Evolutionary conservation across 768 basidiomycete genomes (phyloP).

Genomic region (Russula olivacea): DNA sequence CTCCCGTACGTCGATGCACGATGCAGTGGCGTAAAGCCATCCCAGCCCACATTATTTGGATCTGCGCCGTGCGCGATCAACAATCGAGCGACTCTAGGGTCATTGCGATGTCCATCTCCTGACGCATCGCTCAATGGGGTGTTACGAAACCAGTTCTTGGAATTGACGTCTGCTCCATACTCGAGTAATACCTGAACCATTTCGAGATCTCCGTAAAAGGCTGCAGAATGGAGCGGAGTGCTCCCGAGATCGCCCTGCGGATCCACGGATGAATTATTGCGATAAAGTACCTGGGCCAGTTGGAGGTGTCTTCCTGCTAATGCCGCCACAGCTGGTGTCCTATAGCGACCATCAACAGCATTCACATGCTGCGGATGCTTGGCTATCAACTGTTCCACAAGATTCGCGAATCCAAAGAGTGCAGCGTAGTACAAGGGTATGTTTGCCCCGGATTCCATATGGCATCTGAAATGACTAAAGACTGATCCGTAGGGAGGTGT

Average conservation of each 20-base stretch:
- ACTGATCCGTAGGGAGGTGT: too few relatives aligned
- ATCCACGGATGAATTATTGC: background rate
- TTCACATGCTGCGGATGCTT: too few relatives aligned
- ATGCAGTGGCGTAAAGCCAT: background rate
- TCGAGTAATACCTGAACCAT: background rate
- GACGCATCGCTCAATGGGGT: background rate
- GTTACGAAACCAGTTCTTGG: too few relatives aligned
- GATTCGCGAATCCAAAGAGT: background rate
- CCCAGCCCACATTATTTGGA: rapidly evolving
- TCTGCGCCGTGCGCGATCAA: background rate
- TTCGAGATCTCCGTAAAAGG: background rate
- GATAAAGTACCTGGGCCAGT: background rate
- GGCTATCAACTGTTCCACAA: background rate
- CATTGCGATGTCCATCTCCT: background rate
- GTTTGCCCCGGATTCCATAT: too few relatives aligned
- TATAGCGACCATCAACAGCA: background rate
- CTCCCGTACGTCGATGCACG: background rate
- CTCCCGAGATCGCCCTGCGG: background rate
- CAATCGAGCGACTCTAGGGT: background rate
- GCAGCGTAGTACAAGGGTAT: background rate
- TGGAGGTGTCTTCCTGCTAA: background rate
- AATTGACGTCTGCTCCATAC: background rate
- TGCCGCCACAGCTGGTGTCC: background rate
- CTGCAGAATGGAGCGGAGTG: background rate
- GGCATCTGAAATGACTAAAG: too few relatives aligned